A percentile compares a stretch with the other conserved stretches of the same genome.
Conservation (phyloP, 2,329 filamentous ascomycete genomes). For the Colletotrichum sp. region DNA sequence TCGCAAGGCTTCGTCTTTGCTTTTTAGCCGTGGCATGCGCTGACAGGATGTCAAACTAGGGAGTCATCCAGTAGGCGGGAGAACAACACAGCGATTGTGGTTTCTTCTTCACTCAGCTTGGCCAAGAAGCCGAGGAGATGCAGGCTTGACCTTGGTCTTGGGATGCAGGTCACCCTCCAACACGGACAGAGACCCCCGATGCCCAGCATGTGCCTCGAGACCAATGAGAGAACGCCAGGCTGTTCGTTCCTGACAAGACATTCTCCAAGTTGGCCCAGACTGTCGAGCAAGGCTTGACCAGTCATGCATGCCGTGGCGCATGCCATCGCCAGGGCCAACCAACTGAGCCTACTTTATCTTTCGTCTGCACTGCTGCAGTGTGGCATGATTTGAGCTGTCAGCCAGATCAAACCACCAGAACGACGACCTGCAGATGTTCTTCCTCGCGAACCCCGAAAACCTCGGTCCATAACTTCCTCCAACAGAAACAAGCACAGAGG, state of each 20-base stretch:
- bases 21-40: neutral
- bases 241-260: constrained; percentile 15
- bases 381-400: neutral
- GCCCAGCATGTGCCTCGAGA: constrained; percentile 6
- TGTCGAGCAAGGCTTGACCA: neutral
- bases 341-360: neutral
- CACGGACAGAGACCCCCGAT: neutral
- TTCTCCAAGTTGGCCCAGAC: neutral
- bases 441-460: neutral
- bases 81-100: neutral
- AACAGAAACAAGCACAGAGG: neutral
- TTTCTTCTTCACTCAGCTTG: neutral
- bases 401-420: neutral
- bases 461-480: neutral
- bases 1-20: neutral
- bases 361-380: neutral
- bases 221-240: neutral
- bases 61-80: neutral
- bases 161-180: neutral
- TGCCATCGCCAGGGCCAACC: neutral
- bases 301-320: neutral
- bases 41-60: neutral
- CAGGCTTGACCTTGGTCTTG: neutral
- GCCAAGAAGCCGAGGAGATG: neutral
- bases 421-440: neutral